phyloP scores from a whole-genome alignment of 225 moss, liverwort and hornwort species.

The Anthoceros angustus region DNA sequence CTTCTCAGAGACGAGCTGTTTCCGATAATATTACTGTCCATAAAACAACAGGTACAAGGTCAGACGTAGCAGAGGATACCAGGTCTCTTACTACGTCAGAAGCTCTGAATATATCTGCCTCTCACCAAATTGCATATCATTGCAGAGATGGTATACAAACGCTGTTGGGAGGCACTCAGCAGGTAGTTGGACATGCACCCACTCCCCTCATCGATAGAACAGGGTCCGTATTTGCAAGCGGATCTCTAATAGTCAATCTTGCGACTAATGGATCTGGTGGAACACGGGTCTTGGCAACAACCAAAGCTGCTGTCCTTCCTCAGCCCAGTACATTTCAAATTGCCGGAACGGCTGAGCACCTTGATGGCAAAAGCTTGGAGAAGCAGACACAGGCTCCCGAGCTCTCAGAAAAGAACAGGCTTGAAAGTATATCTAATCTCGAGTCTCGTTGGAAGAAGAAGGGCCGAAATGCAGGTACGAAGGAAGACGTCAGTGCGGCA shows the following conservation, averaged over 20 bases:
- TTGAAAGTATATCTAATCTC: not conserved
- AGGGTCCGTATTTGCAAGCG: not conserved
- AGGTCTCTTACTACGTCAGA: not conserved
- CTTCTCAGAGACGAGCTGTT: not conserved
- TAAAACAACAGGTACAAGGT: not conserved
- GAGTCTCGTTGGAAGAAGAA: not conserved
- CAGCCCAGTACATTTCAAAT: not conserved
- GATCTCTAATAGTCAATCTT: not conserved
- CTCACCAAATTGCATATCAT: slow-evolving; percentile 1
- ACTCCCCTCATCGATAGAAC: not conserved
- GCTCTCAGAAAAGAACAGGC: not conserved
- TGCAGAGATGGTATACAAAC: not conserved
- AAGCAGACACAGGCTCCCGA: not conserved
- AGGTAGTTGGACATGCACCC: not conserved
- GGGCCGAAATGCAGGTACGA: not conserved
- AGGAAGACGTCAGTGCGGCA: not conserved
- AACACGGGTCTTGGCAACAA: not conserved
- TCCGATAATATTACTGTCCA: not conserved
- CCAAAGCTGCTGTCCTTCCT: not conserved
- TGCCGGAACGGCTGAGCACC: not conserved
- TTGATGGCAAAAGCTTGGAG: not conserved
- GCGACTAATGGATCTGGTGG: not conserved
- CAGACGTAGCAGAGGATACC: not conserved
- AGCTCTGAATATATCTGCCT: not conserved
- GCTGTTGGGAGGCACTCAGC: not conserved